Base-by-base conservation (phyloP, 2,329 filamentous ascomycete genomes). In the Sporothrix luriei region DNA sequence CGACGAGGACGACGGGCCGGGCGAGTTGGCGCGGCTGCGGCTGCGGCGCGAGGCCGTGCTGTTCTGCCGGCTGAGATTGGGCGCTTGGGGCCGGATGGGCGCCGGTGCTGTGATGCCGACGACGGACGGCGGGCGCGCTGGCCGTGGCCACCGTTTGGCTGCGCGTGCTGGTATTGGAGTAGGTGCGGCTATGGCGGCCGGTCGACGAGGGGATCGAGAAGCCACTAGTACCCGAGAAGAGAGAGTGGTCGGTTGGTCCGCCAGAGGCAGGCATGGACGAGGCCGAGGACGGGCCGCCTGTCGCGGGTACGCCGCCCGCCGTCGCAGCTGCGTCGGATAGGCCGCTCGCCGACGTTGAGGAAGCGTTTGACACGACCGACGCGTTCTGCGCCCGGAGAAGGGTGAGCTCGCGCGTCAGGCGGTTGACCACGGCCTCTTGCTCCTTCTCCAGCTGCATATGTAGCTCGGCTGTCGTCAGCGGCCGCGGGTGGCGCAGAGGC, bases 361-460 rank as follows among this genome's bases (percentile, higher is more conserved):
- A 90, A n/a, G 86, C 78, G 75, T 89, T 90, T 57, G 88, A 90
- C 4, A 84, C 86, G 40, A 88, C 87, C 0, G 88, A 90, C 7
- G 87, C 87, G 75, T 90, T 90, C 70, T 90, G 87, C 29, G 87
- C 85, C 68, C 94, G 91, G n/a, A 98, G 88, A 67, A 93, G 84
- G 19, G 90, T 90, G 48, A 98, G 88, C 78, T 98, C 94, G 70
- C 94, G 91, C 0, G 92, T 97, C 43, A 98, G 85, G 46, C 94
- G 92, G 81, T 98, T 98, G 71, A 97, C 94, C 75, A 97, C 90
- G 48, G 93, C 92, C 79, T 98, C 94, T 76, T 98, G 94, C 78
- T 98, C 94, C 79, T 96, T 95, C 80, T 98, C 94, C 33, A 97
- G 84, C 81, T 97, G 88, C 71, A 91, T 84, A 79, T 97, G 93